Evolutionary conservation across 75 land plant species (phyloP), one percentile per base, ranked within the genome.

Genomic region (Pinus tabuliformis): DNA sequence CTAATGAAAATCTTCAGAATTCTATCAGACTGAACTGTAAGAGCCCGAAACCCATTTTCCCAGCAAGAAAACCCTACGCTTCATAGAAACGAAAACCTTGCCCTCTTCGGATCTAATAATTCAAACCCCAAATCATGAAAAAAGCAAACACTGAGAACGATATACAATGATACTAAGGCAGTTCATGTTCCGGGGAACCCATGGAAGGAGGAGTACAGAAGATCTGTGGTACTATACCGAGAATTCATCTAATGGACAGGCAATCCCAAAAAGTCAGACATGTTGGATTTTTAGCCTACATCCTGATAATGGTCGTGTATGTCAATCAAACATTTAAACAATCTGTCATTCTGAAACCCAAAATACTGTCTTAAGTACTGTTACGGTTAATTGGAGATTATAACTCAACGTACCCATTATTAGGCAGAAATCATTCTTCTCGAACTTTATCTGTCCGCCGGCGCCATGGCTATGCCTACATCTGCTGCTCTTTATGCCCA

Each of bases 141-240:
- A 17, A 1, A 64, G 1, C 33, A 9, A 33, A 49, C 2, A 1
- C 54, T 49, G 54, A 49, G 54, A 49, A 49, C 8, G 49, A 45
- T 45, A 45, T 0, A 33, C n/a, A 17, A 64, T 33, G 33, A 36
- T 16, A 28, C 65, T 62, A 64, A 15, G n/a, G 39, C 68, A 64
- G 18, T 64, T 33, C n/a, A 64, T 33, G 68, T 64, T 17, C 68
- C 68, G 36, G 68, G 68, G 68, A 64, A 64, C 42, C 68, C 68
- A 64, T 36, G 68, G 68, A 33, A 36, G 39, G 18, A 16, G 16
- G 26, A 13, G 13, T 61, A 64, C 42, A 33, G 28, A 17, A 37
- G 68, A 33, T 36, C 33, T 33, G 17, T 37, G 18, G 36, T 64
- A 18, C 68, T 64, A 17, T 20, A 36, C 17, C 15, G 68, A 64